Base-by-base conservation (phyloP, 75 land plant genomes). In the Cunninghamia lanceolata region DNA sequence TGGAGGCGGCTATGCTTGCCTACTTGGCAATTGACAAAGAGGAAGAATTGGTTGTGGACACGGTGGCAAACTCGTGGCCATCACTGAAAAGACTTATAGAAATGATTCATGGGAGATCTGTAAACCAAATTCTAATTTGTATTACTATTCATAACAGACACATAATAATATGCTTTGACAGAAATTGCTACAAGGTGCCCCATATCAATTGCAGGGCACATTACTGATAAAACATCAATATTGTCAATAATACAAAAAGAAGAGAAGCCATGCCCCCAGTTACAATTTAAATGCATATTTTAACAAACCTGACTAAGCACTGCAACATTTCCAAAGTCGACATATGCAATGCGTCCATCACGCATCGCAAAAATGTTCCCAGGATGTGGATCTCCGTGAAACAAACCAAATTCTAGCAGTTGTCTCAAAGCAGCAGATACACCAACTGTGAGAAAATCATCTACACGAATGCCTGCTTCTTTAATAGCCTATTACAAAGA, bases 351-450 rank as follows among this genome's bases (percentile, higher is more conserved):
- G 36, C 99, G 96, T 74, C 99, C 99, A 93, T 98, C 99, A 82
- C 93, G 98, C 99, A 98, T 96, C 2, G 99, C 99, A 92, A 98
- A 98, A 45, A 98, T 94, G 89, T 98, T 98, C 86, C 99, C 99
- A 89, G 99, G 99, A 89, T 98, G 99, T 74, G 99, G 99, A 87
- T 98, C 99, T 52, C 99, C 99, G 92, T 98, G 99, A 86, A 98
- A 98, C 43, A 98, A 86, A 32, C 99, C 99, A 92, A 98, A 98
- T 86, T 98, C 99, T 59, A 98, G 91, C 86, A 98, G 88, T 86
- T 98, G 99, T 82, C 97, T 84, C 85, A 98, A 86, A 84, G 99
- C 99, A 88, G 99, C 99, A 96, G 97, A 95, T 13, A 98, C 99
- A 82, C 99, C 99, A 75, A 98, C 92, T 25, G 99, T 98, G 77